Percentiles rank a stretch among this genome's conserved stretches.
Conservation (phyloP, 1,139 yeast genomes). For the Suhomyces bokatorum region DNA sequence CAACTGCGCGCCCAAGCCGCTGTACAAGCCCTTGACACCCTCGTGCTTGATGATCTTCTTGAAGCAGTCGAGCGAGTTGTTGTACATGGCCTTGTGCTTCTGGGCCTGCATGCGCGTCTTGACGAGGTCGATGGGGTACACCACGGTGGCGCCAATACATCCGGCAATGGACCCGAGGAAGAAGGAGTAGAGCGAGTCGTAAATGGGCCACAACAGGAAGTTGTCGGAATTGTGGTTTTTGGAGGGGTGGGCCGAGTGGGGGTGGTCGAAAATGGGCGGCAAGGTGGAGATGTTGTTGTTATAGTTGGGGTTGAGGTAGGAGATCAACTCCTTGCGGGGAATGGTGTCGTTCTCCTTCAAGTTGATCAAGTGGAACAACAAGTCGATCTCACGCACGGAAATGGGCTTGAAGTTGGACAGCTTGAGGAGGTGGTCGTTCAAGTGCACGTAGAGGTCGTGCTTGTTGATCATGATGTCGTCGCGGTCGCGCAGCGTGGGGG, state of each 20-base stretch:
- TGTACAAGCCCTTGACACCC: conserved; percentile 86
- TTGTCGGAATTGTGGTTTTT: conserved; percentile 35
- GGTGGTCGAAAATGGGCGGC: conserved; percentile 45
- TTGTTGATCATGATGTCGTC: conserved; percentile 48
- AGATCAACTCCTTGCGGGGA: conserved; percentile 53
- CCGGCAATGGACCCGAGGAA: conserved; percentile 93
- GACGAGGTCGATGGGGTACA: conserved; percentile 93
- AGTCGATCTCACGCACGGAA: conserved; percentile 43
- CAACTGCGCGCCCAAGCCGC: conserved; percentile 92
- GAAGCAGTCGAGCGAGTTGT: conserved; percentile 85
- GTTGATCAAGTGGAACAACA: conserved; percentile 51
- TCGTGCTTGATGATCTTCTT: conserved; percentile 72
- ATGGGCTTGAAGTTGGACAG: conserved; percentile 54
- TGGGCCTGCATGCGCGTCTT: conserved; percentile 99
- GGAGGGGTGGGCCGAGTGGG: conserved; percentile 30
- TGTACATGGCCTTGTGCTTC: conserved; percentile 68
- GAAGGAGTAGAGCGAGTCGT: conserved; percentile 87
- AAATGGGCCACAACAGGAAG: conserved; percentile 56
- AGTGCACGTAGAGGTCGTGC: conserved; percentile 43
- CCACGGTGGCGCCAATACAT: conserved; percentile 97
- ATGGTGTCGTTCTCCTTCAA: conserved; percentile 45
- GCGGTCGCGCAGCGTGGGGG: conserved; percentile 46
- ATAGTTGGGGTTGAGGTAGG: conserved; percentile 49
- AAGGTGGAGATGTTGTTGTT: conserved; percentile 38
- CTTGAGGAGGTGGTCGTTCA: conserved; percentile 53